Conservation (phyloP, 2,329 filamentous ascomycete species). For the Diplocarpon mali region DNA sequence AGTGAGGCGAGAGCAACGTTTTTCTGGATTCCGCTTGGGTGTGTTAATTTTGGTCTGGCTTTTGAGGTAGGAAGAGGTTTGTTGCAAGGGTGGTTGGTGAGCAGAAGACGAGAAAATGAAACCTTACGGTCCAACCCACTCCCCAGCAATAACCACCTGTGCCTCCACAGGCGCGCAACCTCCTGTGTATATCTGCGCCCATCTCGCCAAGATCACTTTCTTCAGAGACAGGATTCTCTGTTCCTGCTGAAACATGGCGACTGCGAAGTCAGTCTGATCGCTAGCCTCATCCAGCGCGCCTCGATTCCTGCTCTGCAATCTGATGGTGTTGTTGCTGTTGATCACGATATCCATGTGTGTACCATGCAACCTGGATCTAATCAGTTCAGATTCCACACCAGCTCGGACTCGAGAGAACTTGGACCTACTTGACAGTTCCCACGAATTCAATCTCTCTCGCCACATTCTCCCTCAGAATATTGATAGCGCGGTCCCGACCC, state of each 20-base stretch:
- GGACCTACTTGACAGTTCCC: slow-evolving; percentile 15
- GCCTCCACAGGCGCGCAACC: slow-evolving; percentile 1
- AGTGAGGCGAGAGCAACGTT: slow-evolving; percentile 11
- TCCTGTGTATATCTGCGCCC: slow-evolving; percentile 7
- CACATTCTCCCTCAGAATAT: background rate
- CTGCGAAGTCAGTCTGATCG: slow-evolving; percentile 10
- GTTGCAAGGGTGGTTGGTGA: background rate
- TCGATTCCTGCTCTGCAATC: slow-evolving; percentile 17
- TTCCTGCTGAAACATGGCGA: slow-evolving; percentile 3
- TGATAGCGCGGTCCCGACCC: background rate
- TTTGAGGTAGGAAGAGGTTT: too few species aligned
- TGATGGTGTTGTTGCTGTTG: slow-evolving; percentile 8
- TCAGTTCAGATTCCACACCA: background rate
- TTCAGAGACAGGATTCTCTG: slow-evolving; percentile 5
- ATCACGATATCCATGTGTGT: slow-evolving; percentile 19
- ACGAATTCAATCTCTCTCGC: slow-evolving; percentile 1
- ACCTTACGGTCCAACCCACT: slow-evolving; percentile 16
- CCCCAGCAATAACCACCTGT: slow-evolving; percentile 20
- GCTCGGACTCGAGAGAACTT: too few species aligned
- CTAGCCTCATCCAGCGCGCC: background rate
- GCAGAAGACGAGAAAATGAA: background rate
- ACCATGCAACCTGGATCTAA: slow-evolving; percentile 11
- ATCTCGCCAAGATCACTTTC: slow-evolving; percentile 4
- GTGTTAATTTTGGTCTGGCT: too few species aligned
- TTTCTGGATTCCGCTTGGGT: slow-evolving; percentile 11